A percentile compares a stretch with the other conserved stretches of the same genome.
Evolutionary conservation across 352 stramenopile species (phyloP).

Genomic region (Pythium myriotylum): DNA sequence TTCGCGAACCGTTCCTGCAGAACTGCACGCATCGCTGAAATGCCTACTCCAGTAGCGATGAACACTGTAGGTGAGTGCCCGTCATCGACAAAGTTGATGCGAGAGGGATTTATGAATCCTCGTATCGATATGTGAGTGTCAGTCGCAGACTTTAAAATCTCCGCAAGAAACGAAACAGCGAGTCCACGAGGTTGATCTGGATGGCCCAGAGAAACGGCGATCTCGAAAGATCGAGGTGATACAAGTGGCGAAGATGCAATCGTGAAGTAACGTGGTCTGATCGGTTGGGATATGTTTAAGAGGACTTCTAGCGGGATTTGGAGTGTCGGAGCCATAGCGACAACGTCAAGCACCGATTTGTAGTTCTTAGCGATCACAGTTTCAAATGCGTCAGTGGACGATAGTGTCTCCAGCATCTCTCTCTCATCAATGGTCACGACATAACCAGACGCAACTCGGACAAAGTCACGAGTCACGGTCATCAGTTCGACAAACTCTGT

Average conservation of each 20-base stretch:
- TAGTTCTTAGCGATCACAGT: conserved; percentile 73
- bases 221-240: conserved; percentile 76
- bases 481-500: conserved; percentile 91
- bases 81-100: conserved; percentile 86
- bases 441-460: conserved; percentile 55
- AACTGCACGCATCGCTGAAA: conserved; percentile 77
- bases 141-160: no score
- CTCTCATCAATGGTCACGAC: conserved; percentile 41
- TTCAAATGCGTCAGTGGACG: conserved; percentile 82
- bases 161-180: no score
- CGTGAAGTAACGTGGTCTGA: conserved; percentile 93
- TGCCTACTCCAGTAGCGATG: conserved; percentile 91
- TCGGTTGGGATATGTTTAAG: conserved; percentile 70
- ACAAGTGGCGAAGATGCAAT: conserved; percentile 88
- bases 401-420: conserved; percentile 45
- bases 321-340: conserved; percentile 62
- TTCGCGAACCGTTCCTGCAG: conserved; percentile 29
- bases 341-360: conserved; percentile 75
- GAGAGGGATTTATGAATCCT: conserved; percentile 86
- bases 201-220: conserved; percentile 52
- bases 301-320: conserved; percentile 74
- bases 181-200: no score
- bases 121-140: background rate
- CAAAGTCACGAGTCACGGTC: conserved; percentile 57
- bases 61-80: conserved; percentile 79